These are phyloP conservation scores for Citrus reticulata DNA, from an alignment of 345 rosid species.

Conservation along the genomic window DNA sequence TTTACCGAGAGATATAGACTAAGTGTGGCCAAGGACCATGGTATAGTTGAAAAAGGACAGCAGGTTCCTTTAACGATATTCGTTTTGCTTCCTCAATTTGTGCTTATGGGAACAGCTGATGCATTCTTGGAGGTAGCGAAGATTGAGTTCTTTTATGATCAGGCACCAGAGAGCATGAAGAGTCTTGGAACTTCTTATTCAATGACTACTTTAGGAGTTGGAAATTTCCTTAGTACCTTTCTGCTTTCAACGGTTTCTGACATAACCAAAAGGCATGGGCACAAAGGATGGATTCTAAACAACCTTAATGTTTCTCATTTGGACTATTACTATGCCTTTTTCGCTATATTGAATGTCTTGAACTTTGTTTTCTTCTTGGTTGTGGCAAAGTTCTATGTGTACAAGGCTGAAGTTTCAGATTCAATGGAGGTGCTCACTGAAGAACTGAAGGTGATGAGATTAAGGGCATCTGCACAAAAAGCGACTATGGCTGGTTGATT, in stretches of 20 bases:
- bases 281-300: slow-evolving; percentile 66
- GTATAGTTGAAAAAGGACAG: slow-evolving; percentile 48
- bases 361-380: slow-evolving; percentile 61
- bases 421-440: slow-evolving; percentile 47
- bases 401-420: slow-evolving; percentile 63
- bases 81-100: slow-evolving; percentile 69
- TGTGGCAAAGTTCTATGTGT: slow-evolving; percentile 53
- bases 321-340: slow-evolving; percentile 71
- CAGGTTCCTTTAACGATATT: slow-evolving; percentile 57
- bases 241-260: slow-evolving; percentile 53
- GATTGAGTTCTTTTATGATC: slow-evolving; percentile 89
- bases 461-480: slow-evolving; percentile 17
- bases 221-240: slow-evolving; percentile 74
- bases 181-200: slow-evolving; percentile 81
- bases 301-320: slow-evolving; percentile 73
- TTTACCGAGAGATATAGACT: slow-evolving; percentile 50
- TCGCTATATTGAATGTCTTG: slow-evolving; percentile 49
- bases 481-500: neutral
- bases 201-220: slow-evolving; percentile 49
- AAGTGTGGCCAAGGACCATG: slow-evolving; percentile 45
- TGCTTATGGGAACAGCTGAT: slow-evolving; percentile 80
- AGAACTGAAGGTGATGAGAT: slow-evolving; percentile 37
- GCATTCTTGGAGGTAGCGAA: slow-evolving; percentile 73
- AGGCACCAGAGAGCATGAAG: slow-evolving; percentile 91
- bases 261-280: slow-evolving; percentile 48